A percentile compares a stretch with the other conserved stretches of the same genome.
Evolutionary conservation across 805 yeast genomes (phyloP).

Genomic region (Candida oleophila): DNA sequence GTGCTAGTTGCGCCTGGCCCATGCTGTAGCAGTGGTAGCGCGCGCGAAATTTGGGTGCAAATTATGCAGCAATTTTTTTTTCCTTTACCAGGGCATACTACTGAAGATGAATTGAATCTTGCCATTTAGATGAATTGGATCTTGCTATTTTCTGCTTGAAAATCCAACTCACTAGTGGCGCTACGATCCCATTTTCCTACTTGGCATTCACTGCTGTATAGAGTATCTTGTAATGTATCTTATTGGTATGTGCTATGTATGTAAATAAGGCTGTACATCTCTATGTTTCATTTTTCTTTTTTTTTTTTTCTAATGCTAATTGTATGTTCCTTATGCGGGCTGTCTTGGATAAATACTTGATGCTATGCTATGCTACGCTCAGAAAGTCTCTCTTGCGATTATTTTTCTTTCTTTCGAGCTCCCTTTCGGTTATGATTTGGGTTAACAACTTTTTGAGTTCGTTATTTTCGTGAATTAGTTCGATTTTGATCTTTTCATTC

Average conservation of each 20-base stretch:
- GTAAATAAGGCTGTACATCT: too few relatives aligned
- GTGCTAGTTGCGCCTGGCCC: too few relatives aligned
- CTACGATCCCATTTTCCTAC: too few relatives aligned
- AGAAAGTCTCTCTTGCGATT: background rate
- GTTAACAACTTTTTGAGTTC: constrained; percentile 27
- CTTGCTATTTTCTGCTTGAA: too few relatives aligned
- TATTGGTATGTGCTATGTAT: background rate
- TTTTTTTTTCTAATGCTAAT: background rate
- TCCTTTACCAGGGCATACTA: too few relatives aligned
- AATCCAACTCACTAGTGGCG: too few relatives aligned
- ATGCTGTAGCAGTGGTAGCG: too few relatives aligned
- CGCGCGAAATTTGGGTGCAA: background rate
- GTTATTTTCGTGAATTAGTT: constrained; percentile 35
- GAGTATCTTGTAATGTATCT: background rate
- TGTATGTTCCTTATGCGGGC: background rate
- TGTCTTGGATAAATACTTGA: background rate
- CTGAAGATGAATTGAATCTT: too few relatives aligned
- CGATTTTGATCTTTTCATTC: constrained; percentile 32
- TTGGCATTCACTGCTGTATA: background rate
- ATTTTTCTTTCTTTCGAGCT: constrained; percentile 9
- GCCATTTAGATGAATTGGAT: too few relatives aligned
- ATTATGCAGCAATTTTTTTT: background rate
- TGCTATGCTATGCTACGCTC: background rate
- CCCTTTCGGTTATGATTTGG: constrained; percentile 27
- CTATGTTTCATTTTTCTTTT: too few relatives aligned